Percentiles rank a stretch among this genome's conserved stretches.
Evolutionary conservation across 768 basidiomycete genomes (phyloP).

Genomic region (Cystobasidium ongulense): DNA sequence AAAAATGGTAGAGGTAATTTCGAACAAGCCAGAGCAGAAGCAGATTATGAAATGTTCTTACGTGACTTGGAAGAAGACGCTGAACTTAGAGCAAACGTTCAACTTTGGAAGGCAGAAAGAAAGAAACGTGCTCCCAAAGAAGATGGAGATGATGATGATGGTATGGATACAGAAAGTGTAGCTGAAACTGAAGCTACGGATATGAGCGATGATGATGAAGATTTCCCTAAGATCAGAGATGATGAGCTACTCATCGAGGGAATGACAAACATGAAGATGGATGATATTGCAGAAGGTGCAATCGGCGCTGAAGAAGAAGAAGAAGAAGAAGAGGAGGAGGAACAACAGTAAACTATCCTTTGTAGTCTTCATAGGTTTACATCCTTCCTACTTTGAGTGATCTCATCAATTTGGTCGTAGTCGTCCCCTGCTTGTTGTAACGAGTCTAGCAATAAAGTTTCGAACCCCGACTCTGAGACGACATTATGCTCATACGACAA

Average conservation of each 20-base stretch:
- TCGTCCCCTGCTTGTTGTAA: neutral
- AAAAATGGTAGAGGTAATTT: conserved; percentile 28
- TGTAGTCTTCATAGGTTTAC: neutral
- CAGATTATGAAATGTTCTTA: conserved; percentile 87
- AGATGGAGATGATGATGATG: conserved; percentile 46
- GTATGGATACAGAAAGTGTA: conserved; percentile 48
- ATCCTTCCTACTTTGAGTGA: too few relatives aligned
- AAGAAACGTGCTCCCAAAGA: neutral
- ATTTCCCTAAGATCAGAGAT: conserved; percentile 15
- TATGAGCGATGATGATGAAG: conserved; percentile 44
- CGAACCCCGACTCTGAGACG: too few relatives aligned
- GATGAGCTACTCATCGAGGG: conserved; percentile 22
- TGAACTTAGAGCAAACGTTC: conserved; percentile 52
- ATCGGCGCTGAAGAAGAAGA: too few relatives aligned
- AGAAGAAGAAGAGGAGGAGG: neutral
- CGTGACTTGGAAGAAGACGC: conserved; percentile 35
- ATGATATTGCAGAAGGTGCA: neutral
- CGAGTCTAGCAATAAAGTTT: neutral
- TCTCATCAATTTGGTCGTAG: neutral
- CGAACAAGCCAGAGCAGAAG: conserved; percentile 65
- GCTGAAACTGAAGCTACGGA: conserved; percentile 39
- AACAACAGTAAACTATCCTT: neutral
- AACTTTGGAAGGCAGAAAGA: conserved; percentile 64
- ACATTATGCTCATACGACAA: too few relatives aligned
- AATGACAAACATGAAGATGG: conserved; percentile 25